A percentile compares a stretch with the other conserved stretches of the same genome.
Conservation (phyloP, 495 filamentous ascomycete species). For the Tuber melanosporum region DNA sequence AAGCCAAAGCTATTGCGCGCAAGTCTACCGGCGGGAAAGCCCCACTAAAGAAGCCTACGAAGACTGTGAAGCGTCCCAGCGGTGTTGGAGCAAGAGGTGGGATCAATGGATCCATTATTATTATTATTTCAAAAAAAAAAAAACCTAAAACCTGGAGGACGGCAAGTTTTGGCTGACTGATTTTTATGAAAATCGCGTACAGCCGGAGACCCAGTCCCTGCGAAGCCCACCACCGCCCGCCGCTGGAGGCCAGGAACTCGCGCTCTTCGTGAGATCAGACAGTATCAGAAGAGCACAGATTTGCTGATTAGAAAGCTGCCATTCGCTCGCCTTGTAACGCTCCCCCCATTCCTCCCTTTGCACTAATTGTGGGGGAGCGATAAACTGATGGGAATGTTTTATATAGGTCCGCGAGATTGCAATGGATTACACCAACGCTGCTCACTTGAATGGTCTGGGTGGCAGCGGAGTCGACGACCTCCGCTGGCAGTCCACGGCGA, state of each 20-base stretch:
- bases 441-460: conserved; percentile 46
- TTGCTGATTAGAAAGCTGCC: conserved; percentile 74
- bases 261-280: conserved; percentile 78
- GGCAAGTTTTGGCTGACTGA: not conserved
- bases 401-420: conserved; percentile 77
- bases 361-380: not conserved
- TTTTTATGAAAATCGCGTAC: conserved; percentile 4
- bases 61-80: conserved; percentile 5
- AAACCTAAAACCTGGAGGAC: not conserved
- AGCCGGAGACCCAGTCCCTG: conserved; percentile 69
- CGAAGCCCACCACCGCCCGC: conserved; percentile 51
- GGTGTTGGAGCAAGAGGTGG: conserved; percentile 17
- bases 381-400: conserved; percentile 21
- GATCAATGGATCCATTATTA: not conserved
- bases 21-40: conserved; percentile 1
- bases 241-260: conserved; percentile 80
- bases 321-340: conserved; percentile 71
- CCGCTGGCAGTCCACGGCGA: conserved; percentile 88
- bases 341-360: not conserved
- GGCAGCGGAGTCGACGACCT: conserved; percentile 54
- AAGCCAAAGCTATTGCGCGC: conserved; percentile 6
- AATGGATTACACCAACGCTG: conserved; percentile 43
- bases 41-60: not conserved
- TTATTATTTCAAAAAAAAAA: not conserved
- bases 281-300: conserved; percentile 75